A percentile compares a stretch with the other conserved stretches of the same genome.
Evolutionary conservation across 2,329 filamentous ascomycete genomes (phyloP).

Genomic region (Diaporthe helianthi): DNA sequence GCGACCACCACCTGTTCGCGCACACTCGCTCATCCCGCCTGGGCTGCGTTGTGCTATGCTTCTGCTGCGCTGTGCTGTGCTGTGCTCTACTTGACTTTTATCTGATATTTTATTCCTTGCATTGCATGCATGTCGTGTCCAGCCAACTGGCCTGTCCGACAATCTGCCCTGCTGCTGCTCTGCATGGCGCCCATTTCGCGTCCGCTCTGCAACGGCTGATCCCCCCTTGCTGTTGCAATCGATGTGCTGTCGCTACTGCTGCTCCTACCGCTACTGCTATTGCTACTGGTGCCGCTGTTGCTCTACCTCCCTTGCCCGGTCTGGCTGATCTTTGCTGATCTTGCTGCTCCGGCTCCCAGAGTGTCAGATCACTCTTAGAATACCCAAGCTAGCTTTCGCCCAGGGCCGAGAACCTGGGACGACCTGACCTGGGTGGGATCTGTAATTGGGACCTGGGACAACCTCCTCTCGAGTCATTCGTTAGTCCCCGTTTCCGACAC

Average conservation of each 20-base stretch:
- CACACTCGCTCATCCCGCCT: background rate
- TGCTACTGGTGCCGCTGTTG: background rate
- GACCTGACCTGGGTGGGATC: slow-evolving; percentile 9
- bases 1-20: slow-evolving; percentile 6
- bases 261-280: background rate
- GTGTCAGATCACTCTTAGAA: too few species aligned
- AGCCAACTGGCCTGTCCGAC: background rate
- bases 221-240: background rate
- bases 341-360: background rate
- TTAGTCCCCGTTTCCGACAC: slow-evolving; percentile 1
- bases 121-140: slow-evolving; percentile 9
- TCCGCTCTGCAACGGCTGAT: slow-evolving; percentile 13
- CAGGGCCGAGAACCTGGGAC: background rate
- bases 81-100: background rate
- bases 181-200: slow-evolving; percentile 24
- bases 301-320: background rate
- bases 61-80: background rate
- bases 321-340: background rate
- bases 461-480: slow-evolving; percentile 17
- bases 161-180: background rate
- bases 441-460: slow-evolving; percentile 6
- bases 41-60: background rate
- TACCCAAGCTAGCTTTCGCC: background rate
- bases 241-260: background rate
- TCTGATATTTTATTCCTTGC: background rate